Evolutionary conservation across 2,329 filamentous ascomycete species (phyloP), one percentile per base, ranked within the genome.

Genomic region (Fusarium lyarnte): DNA sequence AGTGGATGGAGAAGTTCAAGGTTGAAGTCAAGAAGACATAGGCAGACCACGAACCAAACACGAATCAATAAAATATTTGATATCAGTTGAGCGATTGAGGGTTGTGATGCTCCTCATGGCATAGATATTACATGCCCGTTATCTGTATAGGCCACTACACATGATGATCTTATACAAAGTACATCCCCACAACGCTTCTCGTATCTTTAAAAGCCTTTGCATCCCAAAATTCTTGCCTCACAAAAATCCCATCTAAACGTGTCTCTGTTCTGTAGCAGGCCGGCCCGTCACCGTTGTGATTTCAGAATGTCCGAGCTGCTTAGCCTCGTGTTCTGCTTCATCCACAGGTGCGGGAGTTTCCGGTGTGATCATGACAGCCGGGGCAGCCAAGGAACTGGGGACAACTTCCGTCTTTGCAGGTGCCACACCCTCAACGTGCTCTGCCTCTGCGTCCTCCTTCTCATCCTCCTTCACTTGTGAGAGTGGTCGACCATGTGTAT

Each of bases 1-100:
- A 88, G 21, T 97, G 94, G 94, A 89, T 87, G n/a, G 85, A 83
- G 16, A 88, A 86, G 69, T 90, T 89, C 71, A 85, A 86, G 76
- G 76, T 79, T 36, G 85, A 88, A 72, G 85, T 89, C 19, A 87
- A 85, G 70, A 87, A 86, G 77, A 25, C 59, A 2, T 74, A 66
- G 36, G n/a, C 8, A 14, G 14, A 17, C 3, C 17, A 10, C 10
- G 12, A 12, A n/a, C 16, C 13, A 14, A 25, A 58, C 27, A 29
- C 8, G 27, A 29, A 29, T 29, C 8, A 29, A 29, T 8, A 29
- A 31, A 63, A 17, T 10, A 41, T 23, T 31, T 21, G n/a, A 10
- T 25, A 21, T 87, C 83, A 5, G 19, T 33, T 25, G 35, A 39
- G n/a, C 29, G 29, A 59, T 55, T 29, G 33, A 35, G 21, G 42